Evolutionary conservation across 139 green algal genomes (phyloP).

Genomic region (Coccomyxa sp.): DNA sequence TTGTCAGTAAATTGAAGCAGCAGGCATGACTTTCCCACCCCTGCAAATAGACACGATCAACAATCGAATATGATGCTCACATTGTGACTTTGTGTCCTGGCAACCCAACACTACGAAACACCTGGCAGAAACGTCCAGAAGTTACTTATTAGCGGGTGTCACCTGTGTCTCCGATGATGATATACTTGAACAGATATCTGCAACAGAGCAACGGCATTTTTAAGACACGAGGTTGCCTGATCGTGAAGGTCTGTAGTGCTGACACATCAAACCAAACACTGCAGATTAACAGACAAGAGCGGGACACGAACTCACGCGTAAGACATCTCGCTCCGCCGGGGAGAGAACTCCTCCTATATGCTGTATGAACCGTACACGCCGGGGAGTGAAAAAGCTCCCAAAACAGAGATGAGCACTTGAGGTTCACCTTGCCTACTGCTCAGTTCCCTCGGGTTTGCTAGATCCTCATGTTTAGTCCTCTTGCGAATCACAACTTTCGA

Average conservation of each 20-base stretch:
- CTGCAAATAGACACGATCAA: slow-evolving; percentile 41
- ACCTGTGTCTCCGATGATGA: slow-evolving; percentile 98
- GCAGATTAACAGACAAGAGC: background rate
- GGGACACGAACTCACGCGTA: slow-evolving; percentile 32
- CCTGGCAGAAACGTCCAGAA: background rate
- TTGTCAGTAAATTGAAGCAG: slow-evolving; percentile 99
- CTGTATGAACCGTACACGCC: no score
- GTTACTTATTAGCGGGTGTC: no score
- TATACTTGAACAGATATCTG: slow-evolving; percentile 72
- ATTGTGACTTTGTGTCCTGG: background rate
- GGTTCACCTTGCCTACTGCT: no score
- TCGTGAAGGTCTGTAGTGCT: no score
- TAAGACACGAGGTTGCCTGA: no score
- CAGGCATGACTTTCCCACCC: slow-evolving; percentile 99
- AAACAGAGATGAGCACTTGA: no score
- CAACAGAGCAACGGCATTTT: background rate
- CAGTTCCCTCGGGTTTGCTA: no score
- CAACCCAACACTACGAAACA: background rate
- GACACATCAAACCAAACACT: no score
- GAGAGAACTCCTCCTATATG: no score
- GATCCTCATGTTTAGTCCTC: no score
- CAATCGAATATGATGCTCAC: background rate
- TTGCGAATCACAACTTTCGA: no score
- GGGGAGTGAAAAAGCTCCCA: no score
- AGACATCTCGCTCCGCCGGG: slow-evolving; percentile 20